Conservation (phyloP, 768 basidiomycete genomes). For the Lactarius trivialis region DNA sequence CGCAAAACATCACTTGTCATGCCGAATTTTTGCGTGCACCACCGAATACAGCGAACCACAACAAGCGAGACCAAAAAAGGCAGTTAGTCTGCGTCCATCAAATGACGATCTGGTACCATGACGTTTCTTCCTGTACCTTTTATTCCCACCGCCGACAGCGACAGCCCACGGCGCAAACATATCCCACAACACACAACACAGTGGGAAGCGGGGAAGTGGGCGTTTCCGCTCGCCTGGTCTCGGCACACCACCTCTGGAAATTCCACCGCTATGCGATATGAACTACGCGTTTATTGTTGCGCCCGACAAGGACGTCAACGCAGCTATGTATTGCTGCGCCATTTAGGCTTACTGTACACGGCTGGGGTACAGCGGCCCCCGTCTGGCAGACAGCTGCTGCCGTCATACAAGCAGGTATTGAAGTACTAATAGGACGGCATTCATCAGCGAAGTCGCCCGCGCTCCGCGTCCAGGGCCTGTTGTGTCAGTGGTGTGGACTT, state of each 20-base stretch:
- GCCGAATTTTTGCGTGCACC: neutral
- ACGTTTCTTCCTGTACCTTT: slow-evolving; percentile 13
- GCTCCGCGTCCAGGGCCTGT: neutral
- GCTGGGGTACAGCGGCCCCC: neutral
- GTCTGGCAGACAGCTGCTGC: neutral
- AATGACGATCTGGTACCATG: neutral
- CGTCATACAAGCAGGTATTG: neutral
- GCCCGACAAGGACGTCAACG: neutral
- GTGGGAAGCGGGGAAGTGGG: neutral
- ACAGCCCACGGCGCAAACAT: neutral
- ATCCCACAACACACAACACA: neutral
- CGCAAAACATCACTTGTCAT: neutral
- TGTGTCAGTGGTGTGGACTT: neutral
- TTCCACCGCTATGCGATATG: slow-evolving; percentile 14
- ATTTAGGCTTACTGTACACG: neutral
- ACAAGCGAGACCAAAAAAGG: slow-evolving; percentile 13
- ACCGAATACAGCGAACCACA: neutral
- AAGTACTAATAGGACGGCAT: neutral
- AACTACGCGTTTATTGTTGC: neutral
- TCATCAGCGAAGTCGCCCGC: neutral
- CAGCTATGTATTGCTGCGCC: neutral
- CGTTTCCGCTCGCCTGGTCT: neutral
- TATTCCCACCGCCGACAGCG: neutral
- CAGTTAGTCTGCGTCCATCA: slow-evolving; percentile 4
- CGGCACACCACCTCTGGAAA: neutral